A percentile compares a stretch with the other conserved stretches of the same genome.
Evolutionary conservation across 1,284 basidiomycete genomes (phyloP).

Genomic region (Tremellales sp.): DNA sequence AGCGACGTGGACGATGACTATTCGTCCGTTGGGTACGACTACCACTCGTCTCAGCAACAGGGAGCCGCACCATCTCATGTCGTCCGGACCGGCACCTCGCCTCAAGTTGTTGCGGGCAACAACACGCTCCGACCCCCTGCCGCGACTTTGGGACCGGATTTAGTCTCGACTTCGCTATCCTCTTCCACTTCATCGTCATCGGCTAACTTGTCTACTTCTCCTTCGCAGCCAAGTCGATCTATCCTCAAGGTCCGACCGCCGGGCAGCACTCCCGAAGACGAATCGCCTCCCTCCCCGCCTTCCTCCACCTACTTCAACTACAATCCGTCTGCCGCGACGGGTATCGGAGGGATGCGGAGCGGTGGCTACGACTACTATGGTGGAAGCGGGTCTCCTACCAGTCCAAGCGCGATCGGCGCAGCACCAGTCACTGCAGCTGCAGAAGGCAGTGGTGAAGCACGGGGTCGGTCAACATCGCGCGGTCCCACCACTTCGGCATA

Average conservation of each 20-base stretch:
- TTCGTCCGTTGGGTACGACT: conserved; percentile 54
- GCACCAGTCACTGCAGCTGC: conserved; percentile 1
- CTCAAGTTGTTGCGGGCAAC: conserved; percentile 3
- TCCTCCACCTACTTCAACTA: conserved; percentile 45
- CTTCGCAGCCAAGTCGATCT: conserved; percentile 33
- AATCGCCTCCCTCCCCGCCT: conserved; percentile 30
- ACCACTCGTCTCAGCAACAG: conserved; percentile 53
- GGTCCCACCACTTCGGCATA: conserved; percentile 17
- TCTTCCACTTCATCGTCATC: conserved; percentile 20
- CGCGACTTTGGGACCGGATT: conserved; percentile 11
- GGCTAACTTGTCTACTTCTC: conserved; percentile 20
- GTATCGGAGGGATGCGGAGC: conserved; percentile 45
- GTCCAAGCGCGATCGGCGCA: not conserved
- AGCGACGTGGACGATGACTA: conserved; percentile 46
- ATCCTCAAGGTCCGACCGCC: conserved; percentile 46
- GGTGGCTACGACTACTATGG: conserved; percentile 11
- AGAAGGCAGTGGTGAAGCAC: conserved; percentile 14
- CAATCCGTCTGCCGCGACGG: conserved; percentile 48
- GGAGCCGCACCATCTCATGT: conserved; percentile 12
- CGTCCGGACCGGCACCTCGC: conserved; percentile 5
- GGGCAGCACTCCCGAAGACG: conserved; percentile 12
- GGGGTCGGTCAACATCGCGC: conserved; percentile 31
- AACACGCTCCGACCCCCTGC: not conserved
- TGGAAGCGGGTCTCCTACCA: conserved; percentile 23
- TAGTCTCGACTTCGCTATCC: conserved; percentile 12